Base-by-base conservation (phyloP, 1,139 yeast species). In the Zygotorulaspora mrakii region DNA sequence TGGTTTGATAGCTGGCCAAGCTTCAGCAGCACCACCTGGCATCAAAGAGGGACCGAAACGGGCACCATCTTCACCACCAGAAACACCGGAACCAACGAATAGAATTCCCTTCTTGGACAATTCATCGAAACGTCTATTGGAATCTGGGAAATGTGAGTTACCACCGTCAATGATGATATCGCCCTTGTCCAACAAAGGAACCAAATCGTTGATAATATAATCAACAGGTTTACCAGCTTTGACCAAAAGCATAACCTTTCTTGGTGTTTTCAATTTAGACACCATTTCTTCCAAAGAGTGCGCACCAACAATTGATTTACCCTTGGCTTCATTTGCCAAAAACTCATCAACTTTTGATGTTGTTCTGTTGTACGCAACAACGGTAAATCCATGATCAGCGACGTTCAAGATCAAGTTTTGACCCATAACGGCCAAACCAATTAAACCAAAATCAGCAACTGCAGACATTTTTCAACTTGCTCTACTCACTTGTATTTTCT, bases 11-110 rank as follows among this genome's bases (percentile, higher is more conserved):
- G 87, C 94, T 54, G 97, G 97, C 98, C 98, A 91, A 53, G 98
- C 98, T 61, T 85, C 96, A 56, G 74, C 77, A 67, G 88, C 85
- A 66, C 98, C 98, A 81, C 98, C 98, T 57, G 98, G 98, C 98
- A 91, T 91, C 71, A 91, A 78, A 52, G 97, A 89, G 50, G 98
- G 98, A 65, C 98, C 98, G 69, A 85, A 78, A 74, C 98, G 87
- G 61, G 98, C 98, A 78, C 98, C 98, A 70, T 91, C 98, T 73
- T 91, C 98, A 76, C 98, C 98, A 72, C 98, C 98, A 59, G 97
- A 91, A 52, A 91, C 98, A 83, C 98, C 98, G 50, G 96, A 87
- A 61, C 98, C 98, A 53, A 91, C 98, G 61, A 88, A 91, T 54
- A 81, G 74, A 64, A 89, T 81, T 37, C 95, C 97, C 76, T 89